Evolutionary conservation across 1,284 basidiomycete species (phyloP).

Genomic region (Fistulinella cinereoalba): DNA sequence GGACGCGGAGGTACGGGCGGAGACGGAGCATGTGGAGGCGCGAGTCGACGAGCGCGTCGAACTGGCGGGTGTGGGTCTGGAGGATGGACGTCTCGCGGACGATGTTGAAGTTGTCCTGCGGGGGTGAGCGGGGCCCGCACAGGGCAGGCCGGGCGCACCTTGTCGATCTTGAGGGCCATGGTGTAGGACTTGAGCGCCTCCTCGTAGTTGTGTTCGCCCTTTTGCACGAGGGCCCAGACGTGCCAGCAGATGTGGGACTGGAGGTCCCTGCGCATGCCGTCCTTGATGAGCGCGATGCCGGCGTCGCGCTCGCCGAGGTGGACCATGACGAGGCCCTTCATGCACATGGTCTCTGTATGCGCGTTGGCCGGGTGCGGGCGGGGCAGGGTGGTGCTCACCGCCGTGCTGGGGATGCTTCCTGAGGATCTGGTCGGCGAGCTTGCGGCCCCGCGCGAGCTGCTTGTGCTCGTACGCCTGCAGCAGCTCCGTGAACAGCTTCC

Average conservation of each 20-base stretch:
- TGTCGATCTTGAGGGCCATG: slow-evolving; percentile 84
- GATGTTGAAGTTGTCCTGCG: slow-evolving; percentile 90
- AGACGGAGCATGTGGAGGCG: slow-evolving; percentile 79
- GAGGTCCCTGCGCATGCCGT: slow-evolving; percentile 85
- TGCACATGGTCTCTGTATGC: slow-evolving; percentile 80
- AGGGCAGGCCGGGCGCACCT: no score
- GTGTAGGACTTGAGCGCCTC: slow-evolving; percentile 85
- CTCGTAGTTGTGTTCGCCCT: slow-evolving; percentile 88
- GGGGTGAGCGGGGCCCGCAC: neutral
- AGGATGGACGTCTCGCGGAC: slow-evolving; percentile 89
- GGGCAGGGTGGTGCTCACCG: slow-evolving; percentile 47
- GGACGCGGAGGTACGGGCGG: slow-evolving; percentile 81
- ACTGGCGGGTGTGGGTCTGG: slow-evolving; percentile 88
- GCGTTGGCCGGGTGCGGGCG: slow-evolving; percentile 16
- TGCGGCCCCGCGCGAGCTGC: slow-evolving; percentile 88
- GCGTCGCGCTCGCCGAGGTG: slow-evolving; percentile 84
- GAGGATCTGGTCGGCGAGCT: slow-evolving; percentile 91
- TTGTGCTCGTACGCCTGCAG: slow-evolving; percentile 89
- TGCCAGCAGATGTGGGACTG: slow-evolving; percentile 98
- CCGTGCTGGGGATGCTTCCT: slow-evolving; percentile 97
- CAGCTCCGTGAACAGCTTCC: slow-evolving; percentile 83
- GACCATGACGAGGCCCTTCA: slow-evolving; percentile 88
- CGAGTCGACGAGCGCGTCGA: slow-evolving; percentile 77
- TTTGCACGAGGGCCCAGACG: slow-evolving; percentile 91
- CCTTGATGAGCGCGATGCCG: slow-evolving; percentile 83